Evolutionary conservation across 441 rosid genomes (phyloP).

Genomic region (Raphanus hybrid): DNA sequence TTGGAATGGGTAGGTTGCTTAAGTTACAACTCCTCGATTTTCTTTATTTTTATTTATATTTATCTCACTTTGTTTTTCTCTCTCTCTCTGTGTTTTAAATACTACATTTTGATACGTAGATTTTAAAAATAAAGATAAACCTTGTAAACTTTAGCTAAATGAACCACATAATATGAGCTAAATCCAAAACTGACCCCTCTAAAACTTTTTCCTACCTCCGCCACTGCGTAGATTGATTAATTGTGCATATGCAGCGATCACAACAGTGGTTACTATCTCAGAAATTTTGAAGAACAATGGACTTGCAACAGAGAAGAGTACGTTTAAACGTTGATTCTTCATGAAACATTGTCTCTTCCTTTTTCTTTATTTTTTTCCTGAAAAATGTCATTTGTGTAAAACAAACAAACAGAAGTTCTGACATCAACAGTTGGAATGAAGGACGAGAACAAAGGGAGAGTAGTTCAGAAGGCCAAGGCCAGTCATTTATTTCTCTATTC

Average conservation of each 20-base stretch:
- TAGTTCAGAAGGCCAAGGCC: slow-evolving; percentile 86
- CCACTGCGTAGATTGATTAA: neutral
- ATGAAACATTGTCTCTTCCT: neutral
- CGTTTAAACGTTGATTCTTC: slow-evolving; percentile 13
- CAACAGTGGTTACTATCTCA: slow-evolving; percentile 83
- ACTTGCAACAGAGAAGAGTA: slow-evolving; percentile 80
- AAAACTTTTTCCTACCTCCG: too few species aligned
- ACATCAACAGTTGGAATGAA: slow-evolving; percentile 84
- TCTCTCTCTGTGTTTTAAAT: neutral
- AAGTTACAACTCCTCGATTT: neutral
- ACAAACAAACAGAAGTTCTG: slow-evolving; percentile 55
- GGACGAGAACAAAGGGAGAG: slow-evolving; percentile 73
- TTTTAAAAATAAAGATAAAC: too few species aligned
- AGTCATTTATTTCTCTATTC: neutral
- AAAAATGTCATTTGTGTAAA: neutral
- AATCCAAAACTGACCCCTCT: too few species aligned
- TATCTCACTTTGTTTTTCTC: neutral
- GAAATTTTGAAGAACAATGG: slow-evolving; percentile 91
- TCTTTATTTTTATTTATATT: neutral
- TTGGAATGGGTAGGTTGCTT: slow-evolving; percentile 76
- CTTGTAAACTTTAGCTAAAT: too few species aligned
- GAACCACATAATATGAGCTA: too few species aligned
- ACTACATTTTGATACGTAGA: neutral
- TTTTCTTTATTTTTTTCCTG: neutral
- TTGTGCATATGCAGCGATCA: slow-evolving; percentile 57